Conservation (phyloP, 2,329 filamentous ascomycete genomes). For the Fusarium sp. region DNA sequence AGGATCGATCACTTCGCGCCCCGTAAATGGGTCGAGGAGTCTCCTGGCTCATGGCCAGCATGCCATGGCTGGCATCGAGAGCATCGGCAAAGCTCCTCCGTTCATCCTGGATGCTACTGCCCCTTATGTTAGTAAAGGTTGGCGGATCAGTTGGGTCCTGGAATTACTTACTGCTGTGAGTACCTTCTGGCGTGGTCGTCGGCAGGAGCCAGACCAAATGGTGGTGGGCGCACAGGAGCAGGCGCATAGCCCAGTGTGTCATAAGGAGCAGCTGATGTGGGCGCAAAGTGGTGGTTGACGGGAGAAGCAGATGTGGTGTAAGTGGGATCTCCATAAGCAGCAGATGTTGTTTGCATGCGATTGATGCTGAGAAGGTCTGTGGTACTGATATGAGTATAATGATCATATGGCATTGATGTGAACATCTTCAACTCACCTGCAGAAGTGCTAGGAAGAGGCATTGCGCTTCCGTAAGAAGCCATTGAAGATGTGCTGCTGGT, state of each 20-base stretch:
- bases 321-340: conserved; percentile 76
- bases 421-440: conserved; percentile 63
- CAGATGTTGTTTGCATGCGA: conserved; percentile 69
- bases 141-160: background rate
- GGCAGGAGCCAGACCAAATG: conserved; percentile 68
- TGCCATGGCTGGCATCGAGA: conserved; percentile 91
- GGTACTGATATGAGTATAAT: conserved; percentile 69
- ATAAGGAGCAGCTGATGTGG: conserved; percentile 74
- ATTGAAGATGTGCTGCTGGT: conserved; percentile 69
- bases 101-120: conserved; percentile 55
- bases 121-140: conserved; percentile 26
- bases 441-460: conserved; percentile 79
- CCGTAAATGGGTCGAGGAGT: conserved; percentile 92
- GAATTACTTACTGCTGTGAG: conserved; percentile 83
- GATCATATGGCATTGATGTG: background rate
- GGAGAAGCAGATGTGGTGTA: conserved; percentile 76
- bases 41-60: conserved; percentile 96
- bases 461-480: conserved; percentile 75
- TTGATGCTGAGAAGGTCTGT: conserved; percentile 80
- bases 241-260: conserved; percentile 81
- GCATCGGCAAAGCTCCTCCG: conserved; percentile 84
- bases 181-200: conserved; percentile 72
- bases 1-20: conserved; percentile 72
- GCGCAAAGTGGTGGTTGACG: conserved; percentile 72
- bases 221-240: conserved; percentile 67